Conservation (phyloP, 305 asterid species). For the Fraxinus latifolia region DNA sequence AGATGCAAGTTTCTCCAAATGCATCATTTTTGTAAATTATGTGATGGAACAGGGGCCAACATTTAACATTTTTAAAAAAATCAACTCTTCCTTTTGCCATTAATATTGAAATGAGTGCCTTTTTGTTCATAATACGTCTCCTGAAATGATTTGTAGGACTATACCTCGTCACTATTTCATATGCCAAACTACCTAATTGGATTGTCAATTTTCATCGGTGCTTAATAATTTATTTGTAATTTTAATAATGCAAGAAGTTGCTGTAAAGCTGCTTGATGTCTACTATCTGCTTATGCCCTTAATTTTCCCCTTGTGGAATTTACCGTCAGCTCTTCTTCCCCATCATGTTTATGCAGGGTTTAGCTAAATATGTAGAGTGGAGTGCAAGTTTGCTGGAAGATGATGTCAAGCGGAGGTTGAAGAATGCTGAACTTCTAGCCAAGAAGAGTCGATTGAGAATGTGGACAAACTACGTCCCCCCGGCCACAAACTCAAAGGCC, state of each 20-base stretch:
- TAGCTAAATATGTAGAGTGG: constrained; percentile 97
- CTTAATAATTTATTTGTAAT: neutral
- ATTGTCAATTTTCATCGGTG: neutral
- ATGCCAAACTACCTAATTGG: neutral
- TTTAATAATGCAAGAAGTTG: neutral
- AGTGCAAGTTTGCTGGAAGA: constrained; percentile 86
- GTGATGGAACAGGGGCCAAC: neutral
- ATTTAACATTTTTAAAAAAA: neutral
- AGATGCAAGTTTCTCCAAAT: neutral
- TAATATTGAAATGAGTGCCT: neutral
- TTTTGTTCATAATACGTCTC: neutral
- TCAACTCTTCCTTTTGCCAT: neutral
- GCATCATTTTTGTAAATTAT: neutral
- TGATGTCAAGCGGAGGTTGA: constrained; percentile 66
- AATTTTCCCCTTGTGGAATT: neutral
- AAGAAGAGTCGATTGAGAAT: constrained; percentile 69
- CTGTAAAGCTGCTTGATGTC: neutral
- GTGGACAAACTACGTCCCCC: constrained; percentile 93
- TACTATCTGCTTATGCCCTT: neutral
- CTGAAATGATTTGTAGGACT: neutral
- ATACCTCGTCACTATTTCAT: neutral
- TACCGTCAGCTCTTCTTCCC: constrained; percentile 19
- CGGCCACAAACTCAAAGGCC: constrained; percentile 89
- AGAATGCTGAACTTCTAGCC: constrained; percentile 81
- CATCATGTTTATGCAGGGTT: constrained; percentile 51